These are phyloP conservation scores for Lasiosphaeria hispida DNA, from an alignment of 495 filamentous ascomycete genomes.

Conservation along the genomic window DNA sequence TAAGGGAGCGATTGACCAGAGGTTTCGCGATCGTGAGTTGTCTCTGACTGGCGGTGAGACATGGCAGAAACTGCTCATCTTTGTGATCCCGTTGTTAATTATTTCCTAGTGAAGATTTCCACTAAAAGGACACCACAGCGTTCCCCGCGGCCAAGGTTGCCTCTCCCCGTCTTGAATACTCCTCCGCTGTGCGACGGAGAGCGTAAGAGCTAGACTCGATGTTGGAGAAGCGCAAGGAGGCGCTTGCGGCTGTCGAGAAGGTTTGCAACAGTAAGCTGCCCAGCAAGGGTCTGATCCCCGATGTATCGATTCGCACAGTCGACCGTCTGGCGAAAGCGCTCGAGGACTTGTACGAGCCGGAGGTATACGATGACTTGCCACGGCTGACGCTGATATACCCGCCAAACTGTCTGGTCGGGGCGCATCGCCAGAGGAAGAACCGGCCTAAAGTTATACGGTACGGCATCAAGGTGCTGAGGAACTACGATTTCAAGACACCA, in stretches of 20 bases:
- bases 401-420: slow-evolving; percentile 40
- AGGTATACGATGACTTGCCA: slow-evolving; percentile 37
- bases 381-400: slow-evolving; percentile 43
- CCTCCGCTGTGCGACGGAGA: slow-evolving; percentile 39
- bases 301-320: slow-evolving; percentile 30
- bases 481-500: slow-evolving; percentile 41
- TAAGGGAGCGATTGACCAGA: too few relatives aligned
- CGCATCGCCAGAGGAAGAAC: slow-evolving; percentile 38
- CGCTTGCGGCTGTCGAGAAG: slow-evolving; percentile 11
- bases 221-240: slow-evolving; percentile 26
- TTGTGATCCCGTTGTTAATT: too few relatives aligned
- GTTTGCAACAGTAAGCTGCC: slow-evolving; percentile 11
- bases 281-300: slow-evolving; percentile 18
- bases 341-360: slow-evolving; percentile 36
- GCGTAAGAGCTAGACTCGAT: slow-evolving; percentile 13
- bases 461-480: slow-evolving; percentile 36
- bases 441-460: slow-evolving; percentile 37
- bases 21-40: too few relatives aligned
- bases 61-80: too few relatives aligned
- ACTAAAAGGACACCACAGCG: too few relatives aligned
- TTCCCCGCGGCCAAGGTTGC: too few relatives aligned
- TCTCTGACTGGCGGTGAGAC: too few relatives aligned
- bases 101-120: too few relatives aligned
- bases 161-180: too few relatives aligned
- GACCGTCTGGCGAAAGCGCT: slow-evolving; percentile 34